Conservation (phyloP, 345 rosid species). For the Conringia planisiliqua region DNA sequence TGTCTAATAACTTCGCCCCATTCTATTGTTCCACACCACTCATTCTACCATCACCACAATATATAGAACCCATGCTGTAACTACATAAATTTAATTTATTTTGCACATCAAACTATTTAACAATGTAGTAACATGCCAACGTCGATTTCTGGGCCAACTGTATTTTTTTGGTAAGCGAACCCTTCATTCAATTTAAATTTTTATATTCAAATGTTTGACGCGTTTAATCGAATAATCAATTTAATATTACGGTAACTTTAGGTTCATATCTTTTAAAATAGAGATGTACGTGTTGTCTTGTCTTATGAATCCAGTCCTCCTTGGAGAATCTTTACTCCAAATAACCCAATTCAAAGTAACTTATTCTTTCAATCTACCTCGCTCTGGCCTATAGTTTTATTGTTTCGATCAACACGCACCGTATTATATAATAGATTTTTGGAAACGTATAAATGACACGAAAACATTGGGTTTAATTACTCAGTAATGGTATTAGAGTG, state of each 20-base stretch:
- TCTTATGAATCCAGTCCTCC: slow-evolving; percentile 14
- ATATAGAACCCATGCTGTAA: neutral
- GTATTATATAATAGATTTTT: slow-evolving; percentile 1
- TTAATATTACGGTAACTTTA: neutral
- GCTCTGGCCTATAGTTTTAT: neutral
- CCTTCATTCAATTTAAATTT: neutral
- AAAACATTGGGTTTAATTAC: neutral
- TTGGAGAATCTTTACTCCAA: neutral
- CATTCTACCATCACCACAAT: too few species aligned
- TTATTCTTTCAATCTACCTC: neutral
- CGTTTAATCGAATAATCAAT: neutral
- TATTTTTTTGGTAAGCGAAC: slow-evolving; percentile 27
- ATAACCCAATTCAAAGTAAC: neutral
- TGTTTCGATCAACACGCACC: slow-evolving; percentile 4
- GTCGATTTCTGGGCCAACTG: slow-evolving; percentile 24
- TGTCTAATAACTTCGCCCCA: neutral
- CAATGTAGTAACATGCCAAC: slow-evolving; percentile 23
- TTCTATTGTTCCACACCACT: too few species aligned
- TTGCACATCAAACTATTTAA: neutral
- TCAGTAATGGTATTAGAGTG: neutral
- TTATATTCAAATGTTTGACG: neutral
- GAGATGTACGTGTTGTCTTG: slow-evolving; percentile 10
- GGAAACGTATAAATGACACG: neutral
- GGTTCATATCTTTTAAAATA: neutral
- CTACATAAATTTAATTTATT: neutral